Evolutionary conservation across 441 rosid species (phyloP).

Genomic region (Populus hybrid): DNA sequence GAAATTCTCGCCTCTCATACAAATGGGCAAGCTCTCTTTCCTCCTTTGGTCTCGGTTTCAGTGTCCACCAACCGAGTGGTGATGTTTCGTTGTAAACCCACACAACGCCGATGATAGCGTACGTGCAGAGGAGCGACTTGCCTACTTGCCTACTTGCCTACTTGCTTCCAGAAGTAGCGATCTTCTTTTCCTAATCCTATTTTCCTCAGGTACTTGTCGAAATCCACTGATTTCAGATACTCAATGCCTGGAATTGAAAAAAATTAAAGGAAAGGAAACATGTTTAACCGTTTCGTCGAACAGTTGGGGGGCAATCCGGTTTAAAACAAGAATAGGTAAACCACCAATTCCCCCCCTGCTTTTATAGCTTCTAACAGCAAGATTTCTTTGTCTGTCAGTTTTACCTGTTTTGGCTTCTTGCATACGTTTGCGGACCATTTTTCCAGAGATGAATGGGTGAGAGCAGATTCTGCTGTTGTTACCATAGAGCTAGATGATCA

Average conservation of each 20-base stretch:
- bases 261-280: neutral
- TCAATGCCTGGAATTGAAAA: slow-evolving; percentile 38
- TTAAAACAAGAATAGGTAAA: neutral
- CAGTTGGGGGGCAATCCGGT: slow-evolving; percentile 8
- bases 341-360: too few species aligned
- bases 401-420: slow-evolving; percentile 41
- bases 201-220: slow-evolving; percentile 54
- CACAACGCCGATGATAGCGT: slow-evolving; percentile 53
- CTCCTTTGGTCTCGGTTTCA: slow-evolving; percentile 81
- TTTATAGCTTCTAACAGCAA: neutral
- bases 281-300: slow-evolving; percentile 24
- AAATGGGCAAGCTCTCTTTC: slow-evolving; percentile 68
- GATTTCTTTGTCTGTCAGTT: neutral
- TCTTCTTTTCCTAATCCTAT: slow-evolving; percentile 70
- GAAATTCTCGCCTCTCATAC: slow-evolving; percentile 65
- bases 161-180: slow-evolving; percentile 67
- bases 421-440: too few species aligned
- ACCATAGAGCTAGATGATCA: too few species aligned
- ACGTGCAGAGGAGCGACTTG: slow-evolving; percentile 63
- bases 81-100: slow-evolving; percentile 78
- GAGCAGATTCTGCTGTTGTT: too few species aligned
- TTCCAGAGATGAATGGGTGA: too few species aligned
- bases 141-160: too few species aligned
- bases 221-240: slow-evolving; percentile 43
- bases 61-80: slow-evolving; percentile 83